These are phyloP conservation scores for Nakazawaea populi DNA, from an alignment of 805 yeast species.

Conservation along the genomic window DNA sequence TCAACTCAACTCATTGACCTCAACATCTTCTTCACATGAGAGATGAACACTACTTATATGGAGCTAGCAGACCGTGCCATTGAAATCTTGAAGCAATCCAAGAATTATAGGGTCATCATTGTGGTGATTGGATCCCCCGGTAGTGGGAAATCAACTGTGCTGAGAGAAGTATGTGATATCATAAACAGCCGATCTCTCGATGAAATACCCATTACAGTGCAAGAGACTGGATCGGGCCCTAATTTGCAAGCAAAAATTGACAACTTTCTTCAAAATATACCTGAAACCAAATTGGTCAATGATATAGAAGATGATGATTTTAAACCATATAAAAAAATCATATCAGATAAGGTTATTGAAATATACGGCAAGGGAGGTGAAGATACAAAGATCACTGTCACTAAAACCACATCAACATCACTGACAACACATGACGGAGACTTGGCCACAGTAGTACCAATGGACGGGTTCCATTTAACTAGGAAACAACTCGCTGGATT, in stretches of 20 bases:
- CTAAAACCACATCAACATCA: neutral
- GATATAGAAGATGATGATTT: slow-evolving; percentile 5
- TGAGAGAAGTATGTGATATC: slow-evolving; percentile 5
- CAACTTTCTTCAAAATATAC: neutral
- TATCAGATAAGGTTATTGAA: neutral
- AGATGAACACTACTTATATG: slow-evolving; percentile 5
- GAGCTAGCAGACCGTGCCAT: slow-evolving; percentile 5
- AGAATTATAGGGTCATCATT: slow-evolving; percentile 5
- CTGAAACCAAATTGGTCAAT: neutral
- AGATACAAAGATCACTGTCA: slow-evolving; percentile 3
- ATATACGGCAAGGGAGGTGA: slow-evolving; percentile 6
- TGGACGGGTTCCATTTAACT: slow-evolving; percentile 78
- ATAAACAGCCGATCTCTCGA: neutral
- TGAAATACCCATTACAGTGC: too few species aligned
- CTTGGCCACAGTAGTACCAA: slow-evolving; percentile 48
- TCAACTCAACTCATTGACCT: neutral
- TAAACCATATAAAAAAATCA: neutral
- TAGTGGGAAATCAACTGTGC: slow-evolving; percentile 10
- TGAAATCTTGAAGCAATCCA: neutral
- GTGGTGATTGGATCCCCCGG: slow-evolving; percentile 10
- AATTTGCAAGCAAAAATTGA: neutral
- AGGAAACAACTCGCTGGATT: slow-evolving; percentile 39
- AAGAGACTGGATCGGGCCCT: neutral
- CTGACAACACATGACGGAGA: neutral
- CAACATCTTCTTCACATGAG: neutral